phyloP scores from a whole-genome alignment of 495 filamentous ascomycete genomes.

The Podospora fimiseda region DNA sequence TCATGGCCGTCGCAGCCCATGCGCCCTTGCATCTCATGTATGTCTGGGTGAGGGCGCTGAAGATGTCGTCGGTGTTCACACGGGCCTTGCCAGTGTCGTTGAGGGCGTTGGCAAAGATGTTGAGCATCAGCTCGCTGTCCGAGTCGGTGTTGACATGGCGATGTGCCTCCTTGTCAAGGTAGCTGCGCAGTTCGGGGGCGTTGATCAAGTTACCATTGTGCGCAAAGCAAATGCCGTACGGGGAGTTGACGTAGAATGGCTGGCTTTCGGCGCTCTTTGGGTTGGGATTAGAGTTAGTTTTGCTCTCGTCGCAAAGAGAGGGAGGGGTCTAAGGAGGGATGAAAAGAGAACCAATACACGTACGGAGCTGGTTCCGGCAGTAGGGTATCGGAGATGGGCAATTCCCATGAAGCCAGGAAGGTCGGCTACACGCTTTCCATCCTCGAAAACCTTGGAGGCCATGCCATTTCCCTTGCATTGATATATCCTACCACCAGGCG shows the following conservation, averaged over 20 bases:
- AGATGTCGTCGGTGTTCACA: conserved; percentile 87
- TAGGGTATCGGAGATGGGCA: conserved; percentile 85
- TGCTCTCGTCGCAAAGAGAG: not conserved
- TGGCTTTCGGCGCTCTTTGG: conserved; percentile 62
- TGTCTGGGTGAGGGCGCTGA: conserved; percentile 66
- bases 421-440: conserved; percentile 66
- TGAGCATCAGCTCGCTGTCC: conserved; percentile 92
- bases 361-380: conserved; percentile 73
- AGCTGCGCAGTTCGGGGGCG: conserved; percentile 67
- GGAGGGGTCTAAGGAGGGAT: not conserved
- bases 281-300: not conserved
- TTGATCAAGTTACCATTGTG: conserved; percentile 93
- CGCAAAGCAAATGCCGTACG: conserved; percentile 62
- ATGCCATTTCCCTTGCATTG: conserved; percentile 92
- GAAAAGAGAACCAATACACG: conserved; percentile 8
- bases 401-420: conserved; percentile 88
- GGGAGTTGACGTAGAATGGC: conserved; percentile 91
- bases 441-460: conserved; percentile 76
- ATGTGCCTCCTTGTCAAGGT: conserved; percentile 82
- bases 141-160: conserved; percentile 96
- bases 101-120: conserved; percentile 88
- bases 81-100: conserved; percentile 95
- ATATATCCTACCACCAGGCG: conserved; percentile 70
- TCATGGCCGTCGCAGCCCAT: conserved; percentile 73
- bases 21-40: conserved; percentile 76